Evolutionary conservation across 805 yeast species (phyloP).

Genomic region (Tanozyma kutaoensis): DNA sequence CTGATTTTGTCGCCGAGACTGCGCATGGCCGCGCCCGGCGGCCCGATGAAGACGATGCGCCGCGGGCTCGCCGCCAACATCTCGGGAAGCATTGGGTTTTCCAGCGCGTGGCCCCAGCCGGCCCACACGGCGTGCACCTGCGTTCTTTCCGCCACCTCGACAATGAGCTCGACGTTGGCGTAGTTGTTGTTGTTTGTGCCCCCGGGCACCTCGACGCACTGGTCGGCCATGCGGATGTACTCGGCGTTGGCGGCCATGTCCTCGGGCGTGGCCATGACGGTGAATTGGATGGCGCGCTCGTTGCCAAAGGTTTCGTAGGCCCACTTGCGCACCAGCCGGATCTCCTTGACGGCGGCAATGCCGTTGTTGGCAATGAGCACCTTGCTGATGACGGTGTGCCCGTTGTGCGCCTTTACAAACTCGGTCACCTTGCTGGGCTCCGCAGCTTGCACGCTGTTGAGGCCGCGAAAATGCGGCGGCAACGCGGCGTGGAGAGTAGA

Average conservation of each 20-base stretch:
- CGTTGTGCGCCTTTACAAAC: conserved; percentile 74
- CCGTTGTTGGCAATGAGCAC: conserved; percentile 96
- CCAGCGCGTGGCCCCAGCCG: conserved; percentile 99
- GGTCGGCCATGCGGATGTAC: conserved; percentile 98
- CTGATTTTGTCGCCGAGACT: conserved; percentile 98
- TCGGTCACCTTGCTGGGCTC: conserved; percentile 71
- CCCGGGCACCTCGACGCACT: conserved; percentile 96
- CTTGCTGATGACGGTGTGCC: conserved; percentile 87
- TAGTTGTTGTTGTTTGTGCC: conserved; percentile 98
- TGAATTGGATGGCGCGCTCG: conserved; percentile 85
- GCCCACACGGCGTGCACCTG: conserved; percentile 99
- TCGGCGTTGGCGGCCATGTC: conserved; percentile 95
- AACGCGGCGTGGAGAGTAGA: conserved; percentile 26
- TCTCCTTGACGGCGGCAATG: conserved; percentile 98
- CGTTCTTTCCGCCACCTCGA: conserved; percentile 93
- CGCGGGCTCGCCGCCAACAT: conserved; percentile 85
- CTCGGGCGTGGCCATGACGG: conserved; percentile 99
- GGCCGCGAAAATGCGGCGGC: conserved; percentile 71
- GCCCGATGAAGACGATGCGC: conserved; percentile 89
- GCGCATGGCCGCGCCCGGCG: conserved; percentile 99
- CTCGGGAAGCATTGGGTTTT: conserved; percentile 91
- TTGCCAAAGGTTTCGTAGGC: conserved; percentile 98
- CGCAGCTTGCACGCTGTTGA: conserved; percentile 63
- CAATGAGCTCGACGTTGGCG: conserved; percentile 95
- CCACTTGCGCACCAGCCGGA: conserved; percentile 96